phyloP scores from a whole-genome alignment of 2,329 filamentous ascomycete species.

The Chaetomiaceae sp. region DNA sequence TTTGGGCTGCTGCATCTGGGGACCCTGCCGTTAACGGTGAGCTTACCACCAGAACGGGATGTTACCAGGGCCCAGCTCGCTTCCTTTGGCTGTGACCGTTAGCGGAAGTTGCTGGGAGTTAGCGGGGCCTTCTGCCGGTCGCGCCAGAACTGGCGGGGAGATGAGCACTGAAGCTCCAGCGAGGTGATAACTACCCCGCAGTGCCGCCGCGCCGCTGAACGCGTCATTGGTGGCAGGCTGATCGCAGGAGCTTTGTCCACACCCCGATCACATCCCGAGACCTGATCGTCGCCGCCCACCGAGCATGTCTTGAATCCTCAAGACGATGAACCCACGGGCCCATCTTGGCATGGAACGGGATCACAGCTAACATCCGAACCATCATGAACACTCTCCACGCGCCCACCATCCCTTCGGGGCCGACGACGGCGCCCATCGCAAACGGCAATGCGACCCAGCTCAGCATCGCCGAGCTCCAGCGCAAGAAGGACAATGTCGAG shows the following conservation, averaged over 20 bases:
- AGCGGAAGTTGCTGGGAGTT: too few species aligned
- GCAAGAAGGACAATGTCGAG: conserved; percentile 79
- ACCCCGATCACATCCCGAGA: background rate
- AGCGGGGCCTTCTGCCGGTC: too few species aligned
- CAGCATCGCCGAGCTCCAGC: conserved; percentile 73
- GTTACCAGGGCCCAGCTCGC: too few species aligned
- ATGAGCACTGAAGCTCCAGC: too few species aligned
- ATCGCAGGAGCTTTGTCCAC: conserved; percentile 3
- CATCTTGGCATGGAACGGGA: conserved; percentile 25
- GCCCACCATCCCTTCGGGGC: conserved; percentile 66
- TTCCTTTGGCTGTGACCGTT: too few species aligned
- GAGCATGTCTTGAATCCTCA: background rate
- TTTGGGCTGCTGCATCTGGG: too few species aligned
- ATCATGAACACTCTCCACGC: conserved; percentile 56
- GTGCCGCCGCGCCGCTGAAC: conserved; percentile 19
- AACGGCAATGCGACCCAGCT: conserved; percentile 61
- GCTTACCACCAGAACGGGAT: too few species aligned
- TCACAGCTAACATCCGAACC: conserved; percentile 33
- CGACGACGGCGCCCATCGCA: conserved; percentile 55
- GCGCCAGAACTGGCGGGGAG: too few species aligned
- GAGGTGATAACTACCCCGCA: conserved; percentile 24
- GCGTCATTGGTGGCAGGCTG: conserved; percentile 24
- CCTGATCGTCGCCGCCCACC: conserved; percentile 1
- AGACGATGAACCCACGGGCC: conserved; percentile 7
- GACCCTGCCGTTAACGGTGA: too few species aligned